Percentiles rank a stretch among this genome's conserved stretches.
phyloP scores from a whole-genome alignment of 2,329 filamentous ascomycete species.

The Aureobasidium sp. region DNA sequence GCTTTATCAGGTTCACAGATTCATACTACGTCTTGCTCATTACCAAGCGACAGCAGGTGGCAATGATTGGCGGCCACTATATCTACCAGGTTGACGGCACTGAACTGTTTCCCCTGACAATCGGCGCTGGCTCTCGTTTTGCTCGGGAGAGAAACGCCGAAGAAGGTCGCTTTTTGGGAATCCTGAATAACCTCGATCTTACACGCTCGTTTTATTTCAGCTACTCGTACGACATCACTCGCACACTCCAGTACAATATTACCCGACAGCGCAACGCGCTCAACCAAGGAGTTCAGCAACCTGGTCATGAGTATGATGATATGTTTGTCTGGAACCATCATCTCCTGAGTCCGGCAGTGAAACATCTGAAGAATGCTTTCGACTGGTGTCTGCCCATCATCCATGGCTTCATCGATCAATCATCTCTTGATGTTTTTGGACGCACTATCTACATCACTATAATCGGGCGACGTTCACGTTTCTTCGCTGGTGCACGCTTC shows the following conservation, averaged over 20 bases:
- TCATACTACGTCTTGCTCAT: conserved; percentile 96
- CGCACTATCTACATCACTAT: conserved; percentile 86
- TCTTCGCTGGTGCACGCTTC: conserved; percentile 90
- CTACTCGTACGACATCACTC: conserved; percentile 94
- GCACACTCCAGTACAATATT: conserved; percentile 88
- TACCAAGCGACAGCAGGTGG: conserved; percentile 91
- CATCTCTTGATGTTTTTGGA: conserved; percentile 68
- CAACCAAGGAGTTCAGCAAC: conserved; percentile 54
- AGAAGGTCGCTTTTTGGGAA: conserved; percentile 80
- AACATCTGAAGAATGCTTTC: conserved; percentile 68
- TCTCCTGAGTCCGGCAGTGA: conserved; percentile 67
- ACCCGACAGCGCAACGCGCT: conserved; percentile 68
- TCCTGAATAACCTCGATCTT: conserved; percentile 84
- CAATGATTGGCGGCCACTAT: conserved; percentile 93
- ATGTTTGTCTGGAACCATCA: conserved; percentile 99
- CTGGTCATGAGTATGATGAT: conserved; percentile 62
- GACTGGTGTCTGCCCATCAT: conserved; percentile 97
- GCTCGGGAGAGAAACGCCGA: conserved; percentile 80
- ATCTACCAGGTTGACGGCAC: conserved; percentile 93
- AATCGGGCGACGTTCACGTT: conserved; percentile 83
- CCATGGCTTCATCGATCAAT: conserved; percentile 93
- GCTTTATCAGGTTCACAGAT: conserved; percentile 93
- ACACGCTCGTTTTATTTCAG: conserved; percentile 95
- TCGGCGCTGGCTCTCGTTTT: conserved; percentile 57
- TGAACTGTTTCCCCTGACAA: conserved; percentile 80